Evolutionary conservation across 768 basidiomycete species (phyloP).

Genomic region (Amanita exitialis): DNA sequence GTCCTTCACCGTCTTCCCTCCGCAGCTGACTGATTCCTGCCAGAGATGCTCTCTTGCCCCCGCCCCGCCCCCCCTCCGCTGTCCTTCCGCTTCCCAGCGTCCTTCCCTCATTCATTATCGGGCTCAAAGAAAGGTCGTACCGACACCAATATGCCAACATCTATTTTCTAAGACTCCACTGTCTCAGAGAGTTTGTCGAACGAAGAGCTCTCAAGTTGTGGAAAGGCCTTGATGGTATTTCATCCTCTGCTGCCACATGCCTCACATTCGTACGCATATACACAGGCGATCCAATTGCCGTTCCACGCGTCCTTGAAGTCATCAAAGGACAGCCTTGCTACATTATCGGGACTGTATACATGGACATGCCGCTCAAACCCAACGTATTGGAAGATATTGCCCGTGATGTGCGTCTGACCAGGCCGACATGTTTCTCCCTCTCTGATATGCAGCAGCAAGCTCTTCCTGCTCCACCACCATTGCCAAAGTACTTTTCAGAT

Average conservation of each 20-base stretch:
- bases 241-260: neutral
- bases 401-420: slow-evolving; percentile 60
- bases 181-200: slow-evolving; percentile 31
- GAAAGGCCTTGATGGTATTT: slow-evolving; percentile 27
- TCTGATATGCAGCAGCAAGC: slow-evolving; percentile 51
- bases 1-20: neutral
- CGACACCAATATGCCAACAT: slow-evolving; percentile 50
- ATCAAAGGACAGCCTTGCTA: slow-evolving; percentile 79
- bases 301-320: slow-evolving; percentile 84
- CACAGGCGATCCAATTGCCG: slow-evolving; percentile 55
- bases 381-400: slow-evolving; percentile 96
- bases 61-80: slow-evolving; percentile 26
- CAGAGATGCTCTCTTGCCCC: neutral
- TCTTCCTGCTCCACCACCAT: slow-evolving; percentile 74
- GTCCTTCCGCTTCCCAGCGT: slow-evolving; percentile 23
- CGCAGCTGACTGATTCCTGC: neutral
- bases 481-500: slow-evolving; percentile 61
- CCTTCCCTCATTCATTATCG: slow-evolving; percentile 38
- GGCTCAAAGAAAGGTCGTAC: slow-evolving; percentile 33
- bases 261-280: neutral
- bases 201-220: slow-evolving; percentile 29
- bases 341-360: slow-evolving; percentile 90
- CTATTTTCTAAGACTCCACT: slow-evolving; percentile 37
- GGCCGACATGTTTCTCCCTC: neutral
- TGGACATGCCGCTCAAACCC: slow-evolving; percentile 98